These are phyloP conservation scores for Limonium bicolor DNA, from an alignment of 148 eudicot species.

Conservation along the genomic window DNA sequence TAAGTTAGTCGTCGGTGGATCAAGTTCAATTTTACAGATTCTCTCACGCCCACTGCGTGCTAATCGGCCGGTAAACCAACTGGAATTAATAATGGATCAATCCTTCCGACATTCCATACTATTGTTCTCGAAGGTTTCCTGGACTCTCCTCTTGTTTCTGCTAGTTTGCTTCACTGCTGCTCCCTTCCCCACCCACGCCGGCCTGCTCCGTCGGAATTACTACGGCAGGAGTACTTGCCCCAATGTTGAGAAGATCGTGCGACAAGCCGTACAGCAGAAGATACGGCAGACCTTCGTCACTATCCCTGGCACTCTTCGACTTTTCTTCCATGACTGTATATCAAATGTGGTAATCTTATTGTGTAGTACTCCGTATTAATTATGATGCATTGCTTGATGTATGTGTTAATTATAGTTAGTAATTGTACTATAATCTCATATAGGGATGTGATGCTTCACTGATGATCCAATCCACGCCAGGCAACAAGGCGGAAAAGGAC, in stretches of 20 bases:
- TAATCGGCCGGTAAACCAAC: too few species aligned
- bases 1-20: too few species aligned
- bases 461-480: slow-evolving; percentile 23
- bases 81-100: too few species aligned
- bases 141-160: too few species aligned
- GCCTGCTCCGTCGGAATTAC: slow-evolving; percentile 36
- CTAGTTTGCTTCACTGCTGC: too few species aligned
- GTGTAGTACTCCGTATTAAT: not conserved
- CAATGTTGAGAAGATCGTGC: slow-evolving; percentile 47
- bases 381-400: not conserved
- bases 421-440: not conserved
- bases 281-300: slow-evolving; percentile 60
- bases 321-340: slow-evolving; percentile 78
- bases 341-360: slow-evolving; percentile 23
- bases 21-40: too few species aligned
- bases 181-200: too few species aligned
- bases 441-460: slow-evolving; percentile 79
- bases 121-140: too few species aligned
- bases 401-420: not conserved
- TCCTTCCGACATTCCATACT: too few species aligned
- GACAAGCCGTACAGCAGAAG: slow-evolving; percentile 34
- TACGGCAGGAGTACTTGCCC: slow-evolving; percentile 53
- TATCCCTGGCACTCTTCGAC: slow-evolving; percentile 62
- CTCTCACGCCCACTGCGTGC: too few species aligned
- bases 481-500: slow-evolving; percentile 51